Conservation (phyloP, 1,139 yeast species). For the Sporopachydermia cereana region DNA sequence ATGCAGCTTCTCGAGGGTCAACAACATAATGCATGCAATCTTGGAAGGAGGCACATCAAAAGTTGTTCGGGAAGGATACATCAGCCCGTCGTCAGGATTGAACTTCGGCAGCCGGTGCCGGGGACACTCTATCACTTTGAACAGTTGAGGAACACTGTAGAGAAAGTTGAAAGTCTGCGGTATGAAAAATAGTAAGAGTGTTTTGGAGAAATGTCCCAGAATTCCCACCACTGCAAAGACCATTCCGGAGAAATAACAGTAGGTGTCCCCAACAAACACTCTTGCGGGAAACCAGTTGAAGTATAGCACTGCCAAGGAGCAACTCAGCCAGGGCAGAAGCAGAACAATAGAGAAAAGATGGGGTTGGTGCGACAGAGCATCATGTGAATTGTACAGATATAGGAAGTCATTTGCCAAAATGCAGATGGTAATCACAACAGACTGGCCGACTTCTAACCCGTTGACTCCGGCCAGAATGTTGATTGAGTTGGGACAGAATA, state of each 20-base stretch:
- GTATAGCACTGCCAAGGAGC: constrained; percentile 60
- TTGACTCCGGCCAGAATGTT: constrained; percentile 93
- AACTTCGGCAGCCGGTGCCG: constrained; percentile 85
- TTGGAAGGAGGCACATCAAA: constrained; percentile 20
- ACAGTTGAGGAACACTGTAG: constrained; percentile 83
- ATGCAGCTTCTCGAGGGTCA: constrained; percentile 30
- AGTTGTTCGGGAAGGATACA: constrained; percentile 64
- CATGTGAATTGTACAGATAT: constrained; percentile 42
- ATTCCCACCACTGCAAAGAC: constrained; percentile 96
- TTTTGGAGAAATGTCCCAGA: constrained; percentile 90
- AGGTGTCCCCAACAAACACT: constrained; percentile 96
- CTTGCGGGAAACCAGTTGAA: constrained; percentile 85
- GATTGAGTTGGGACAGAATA: constrained; percentile 94
- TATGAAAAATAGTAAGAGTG: constrained; percentile 68
- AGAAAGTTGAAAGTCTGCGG: constrained; percentile 87
- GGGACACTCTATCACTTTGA: constrained; percentile 84
- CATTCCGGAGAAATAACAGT: constrained; percentile 97
- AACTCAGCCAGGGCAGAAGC: constrained; percentile 79
- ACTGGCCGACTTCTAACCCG: constrained; percentile 94
- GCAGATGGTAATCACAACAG: constrained; percentile 61
- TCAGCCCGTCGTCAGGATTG: constrained; percentile 50
- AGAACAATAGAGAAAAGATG: constrained; percentile 75
- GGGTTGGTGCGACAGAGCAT: constrained; percentile 61
- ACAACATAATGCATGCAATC: constrained; percentile 22
- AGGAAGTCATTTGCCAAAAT: constrained; percentile 66